Base-by-base conservation (phyloP, 169 alveolate genomes). In the Cryptosporidium baileyi region DNA sequence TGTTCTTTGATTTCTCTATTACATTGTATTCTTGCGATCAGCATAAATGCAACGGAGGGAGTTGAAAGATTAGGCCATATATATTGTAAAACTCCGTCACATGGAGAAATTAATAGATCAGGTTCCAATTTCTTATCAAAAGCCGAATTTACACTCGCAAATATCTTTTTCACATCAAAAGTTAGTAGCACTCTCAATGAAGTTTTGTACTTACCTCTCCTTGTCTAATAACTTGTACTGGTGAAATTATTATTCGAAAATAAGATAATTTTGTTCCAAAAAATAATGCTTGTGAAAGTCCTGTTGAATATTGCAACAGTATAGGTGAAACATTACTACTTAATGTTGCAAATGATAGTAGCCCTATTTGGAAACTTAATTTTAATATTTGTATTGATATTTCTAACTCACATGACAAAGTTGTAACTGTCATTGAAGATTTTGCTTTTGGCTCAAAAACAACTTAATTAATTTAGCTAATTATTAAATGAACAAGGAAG, bases 1-100 rank as follows among this genome's bases (percentile, higher is more conserved):
- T 19, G 30, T 0, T 47, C 59, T 41, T 13, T 26, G 26, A 34
- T 74, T 32, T 36, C 17, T 22, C 8, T 40, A 34, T 59, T 74
- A 38, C 85, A 74, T 22, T 74, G 85, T 52, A 74, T 59, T 40
- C 85, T 51, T 52, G 85, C 74, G 54, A 74, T 41, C 38, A 74
- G 40, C 85, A 74, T 74, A 61, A 74, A 74, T 4, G 74, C 74
- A 38, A 74, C 41, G 38, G 67, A 11, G 2, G 85, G 85, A 11
- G 67, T 51, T 13, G 67, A 51, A 32, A 74, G 44, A 36, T 74
- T 74, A 1, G 85, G 85, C 85, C 85, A 74, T 22, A 74, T 60
- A 59, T 74, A 74, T 43, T 74, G 85, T 19, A 74, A 36, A 17
- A 74, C 85, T 3, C 85, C 85, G 17, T 74, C 36, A 40, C 85